These are phyloP conservation scores for Stachybotrys chlorohalonatus DNA, from an alignment of 2,329 filamentous ascomycete genomes.

Conservation along the genomic window DNA sequence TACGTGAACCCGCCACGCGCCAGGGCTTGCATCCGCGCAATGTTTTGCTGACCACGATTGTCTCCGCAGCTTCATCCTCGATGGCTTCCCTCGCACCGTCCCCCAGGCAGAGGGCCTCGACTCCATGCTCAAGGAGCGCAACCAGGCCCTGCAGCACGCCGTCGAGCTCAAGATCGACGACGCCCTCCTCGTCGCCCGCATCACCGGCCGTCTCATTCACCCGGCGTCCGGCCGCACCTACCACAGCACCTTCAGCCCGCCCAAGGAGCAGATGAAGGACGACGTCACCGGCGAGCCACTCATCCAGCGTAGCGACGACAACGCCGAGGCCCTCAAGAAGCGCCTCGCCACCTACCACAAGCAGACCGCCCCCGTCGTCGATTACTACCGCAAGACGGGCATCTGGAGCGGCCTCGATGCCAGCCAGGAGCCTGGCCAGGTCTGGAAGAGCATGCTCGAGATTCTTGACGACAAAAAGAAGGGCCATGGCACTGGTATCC, in stretches of 20 bases:
- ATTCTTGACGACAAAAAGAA: conserved; percentile 61
- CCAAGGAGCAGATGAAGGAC: conserved; percentile 88
- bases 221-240: conserved; percentile 93
- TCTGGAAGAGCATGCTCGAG: conserved; percentile 86
- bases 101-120: conserved; percentile 92
- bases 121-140: conserved; percentile 70
- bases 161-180: conserved; percentile 97
- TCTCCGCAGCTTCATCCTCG: conserved; percentile 78
- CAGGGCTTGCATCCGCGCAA: background rate
- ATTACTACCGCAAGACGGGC: conserved; percentile 94
- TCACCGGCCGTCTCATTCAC: conserved; percentile 93
- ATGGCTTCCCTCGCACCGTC: conserved; percentile 96
- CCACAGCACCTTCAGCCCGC: conserved; percentile 98
- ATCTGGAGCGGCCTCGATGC: conserved; percentile 97
- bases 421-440: conserved; percentile 88
- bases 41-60: background rate
- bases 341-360: conserved; percentile 85
- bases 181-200: conserved; percentile 82
- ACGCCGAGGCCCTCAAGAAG: conserved; percentile 92
- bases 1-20: conserved; percentile 29
- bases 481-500: conserved; percentile 26
- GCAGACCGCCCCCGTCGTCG: conserved; percentile 86
- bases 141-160: conserved; percentile 86
- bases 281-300: conserved; percentile 94
- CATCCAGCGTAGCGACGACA: conserved; percentile 94